Conservation (phyloP, 108 stramenopile genomes). For the Asterionellopsis glacialis region DNA sequence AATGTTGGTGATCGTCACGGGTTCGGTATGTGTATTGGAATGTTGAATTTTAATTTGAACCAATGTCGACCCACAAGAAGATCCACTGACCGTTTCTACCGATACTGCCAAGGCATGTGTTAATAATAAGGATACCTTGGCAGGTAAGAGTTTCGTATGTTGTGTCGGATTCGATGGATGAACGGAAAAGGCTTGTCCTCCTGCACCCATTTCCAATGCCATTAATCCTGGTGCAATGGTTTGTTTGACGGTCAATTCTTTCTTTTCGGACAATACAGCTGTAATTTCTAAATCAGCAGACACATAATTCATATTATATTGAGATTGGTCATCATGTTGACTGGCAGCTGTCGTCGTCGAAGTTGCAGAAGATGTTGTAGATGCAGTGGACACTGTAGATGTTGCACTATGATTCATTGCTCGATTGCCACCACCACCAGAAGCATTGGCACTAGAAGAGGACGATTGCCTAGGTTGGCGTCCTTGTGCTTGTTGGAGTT, state of each 20-base stretch:
- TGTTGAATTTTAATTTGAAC: constrained; percentile 70
- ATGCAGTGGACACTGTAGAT: not conserved
- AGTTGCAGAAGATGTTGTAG: not conserved
- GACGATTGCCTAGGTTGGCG: no score
- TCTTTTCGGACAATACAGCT: constrained; percentile 6
- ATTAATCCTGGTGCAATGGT: not conserved
- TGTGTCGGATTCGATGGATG: constrained; percentile 24
- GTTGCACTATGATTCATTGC: no score
- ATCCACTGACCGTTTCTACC: constrained; percentile 27
- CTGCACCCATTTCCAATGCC: constrained; percentile 24
- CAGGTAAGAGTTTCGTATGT: constrained; percentile 16
- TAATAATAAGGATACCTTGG: constrained; percentile 14
- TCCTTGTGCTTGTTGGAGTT: no score
- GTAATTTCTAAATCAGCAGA: constrained; percentile 1
- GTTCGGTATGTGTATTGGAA: constrained; percentile 56
- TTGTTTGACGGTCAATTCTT: not conserved
- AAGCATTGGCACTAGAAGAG: not conserved
- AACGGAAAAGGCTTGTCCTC: not conserved
- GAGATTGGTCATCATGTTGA: not conserved
- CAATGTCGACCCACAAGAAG: constrained; percentile 48
- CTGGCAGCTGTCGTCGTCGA: not conserved
- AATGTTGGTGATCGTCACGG: constrained; percentile 68
- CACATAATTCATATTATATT: not conserved
- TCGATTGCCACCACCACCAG: no score
- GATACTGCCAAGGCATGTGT: constrained; percentile 41